Conservation (phyloP, 2,329 filamentous ascomycete species). For the Verticillium nonalfalfae region DNA sequence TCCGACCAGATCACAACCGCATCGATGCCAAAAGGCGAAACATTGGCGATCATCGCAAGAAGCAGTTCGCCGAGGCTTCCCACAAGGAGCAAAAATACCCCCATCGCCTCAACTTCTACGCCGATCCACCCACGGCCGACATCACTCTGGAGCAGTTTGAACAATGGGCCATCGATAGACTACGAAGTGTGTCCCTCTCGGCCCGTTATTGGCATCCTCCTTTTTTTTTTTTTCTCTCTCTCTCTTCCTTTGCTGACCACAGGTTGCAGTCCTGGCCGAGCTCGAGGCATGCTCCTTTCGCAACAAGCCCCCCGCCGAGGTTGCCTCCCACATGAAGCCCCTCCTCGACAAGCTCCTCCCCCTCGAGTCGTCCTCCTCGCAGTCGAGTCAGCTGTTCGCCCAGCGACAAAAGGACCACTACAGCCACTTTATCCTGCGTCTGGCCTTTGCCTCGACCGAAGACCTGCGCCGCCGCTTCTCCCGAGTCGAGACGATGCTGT, state of each 20-base stretch:
- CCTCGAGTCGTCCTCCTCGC: conserved; percentile 68
- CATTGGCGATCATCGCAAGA: conserved; percentile 72
- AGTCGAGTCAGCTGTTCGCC: conserved; percentile 47
- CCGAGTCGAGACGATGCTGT: conserved; percentile 83
- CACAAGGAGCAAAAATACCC: conserved; percentile 78
- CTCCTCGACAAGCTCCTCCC: conserved; percentile 84
- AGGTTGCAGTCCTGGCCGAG: conserved; percentile 65
- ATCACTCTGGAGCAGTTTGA: conserved; percentile 97
- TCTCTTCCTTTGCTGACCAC: neutral
- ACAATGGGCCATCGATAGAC: conserved; percentile 92
- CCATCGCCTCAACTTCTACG: conserved; percentile 88
- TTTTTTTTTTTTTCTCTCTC: too few species aligned
- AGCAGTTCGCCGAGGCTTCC: conserved; percentile 72
- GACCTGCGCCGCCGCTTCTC: conserved; percentile 83
- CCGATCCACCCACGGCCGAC: conserved; percentile 80
- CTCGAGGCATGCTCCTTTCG: conserved; percentile 93
- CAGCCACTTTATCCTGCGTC: conserved; percentile 90
- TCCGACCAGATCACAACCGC: conserved; percentile 44
- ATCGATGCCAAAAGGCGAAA: conserved; percentile 68
- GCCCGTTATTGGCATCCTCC: neutral
- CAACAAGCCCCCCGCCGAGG: conserved; percentile 80
- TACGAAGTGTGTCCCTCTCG: conserved; percentile 56
- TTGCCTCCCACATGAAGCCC: conserved; percentile 73
- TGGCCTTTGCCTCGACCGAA: conserved; percentile 88
- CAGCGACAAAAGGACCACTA: conserved; percentile 96